A percentile compares a stretch with the other conserved stretches of the same genome.
Conservation (phyloP, 257 asterid genomes). For the Solanum medicagineum region DNA sequence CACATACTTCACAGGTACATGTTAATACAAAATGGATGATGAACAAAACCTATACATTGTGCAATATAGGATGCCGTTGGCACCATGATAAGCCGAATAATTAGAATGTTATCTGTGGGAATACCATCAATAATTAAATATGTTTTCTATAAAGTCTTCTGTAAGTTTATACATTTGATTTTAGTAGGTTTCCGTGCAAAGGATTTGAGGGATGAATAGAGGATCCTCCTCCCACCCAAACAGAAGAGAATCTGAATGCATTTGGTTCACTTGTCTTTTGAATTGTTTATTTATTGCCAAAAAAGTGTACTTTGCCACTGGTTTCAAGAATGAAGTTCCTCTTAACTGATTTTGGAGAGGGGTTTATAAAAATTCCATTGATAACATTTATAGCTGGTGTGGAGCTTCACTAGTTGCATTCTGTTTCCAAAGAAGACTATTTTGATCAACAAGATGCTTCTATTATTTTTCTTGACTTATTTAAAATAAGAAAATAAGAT, state of each 20-base stretch:
- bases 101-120: neutral
- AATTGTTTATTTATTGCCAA: neutral
- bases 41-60: neutral
- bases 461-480: neutral
- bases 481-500: neutral
- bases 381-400: neutral
- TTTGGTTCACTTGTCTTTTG: neutral
- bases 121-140: neutral
- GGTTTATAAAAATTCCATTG: neutral
- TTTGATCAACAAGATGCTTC: neutral
- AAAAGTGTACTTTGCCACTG: neutral
- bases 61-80: neutral
- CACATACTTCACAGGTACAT: slow-evolving; percentile 78
- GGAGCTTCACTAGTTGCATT: neutral
- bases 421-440: neutral
- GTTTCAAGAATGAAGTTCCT: neutral
- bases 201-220: neutral
- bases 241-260: neutral
- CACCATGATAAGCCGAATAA: neutral
- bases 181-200: neutral
- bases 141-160: neutral
- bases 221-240: neutral
- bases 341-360: neutral
- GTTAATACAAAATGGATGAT: neutral
- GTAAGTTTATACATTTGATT: neutral